These are phyloP conservation scores for Cladosporium sp. DNA, from an alignment of 2,329 filamentous ascomycete genomes.

Conservation along the genomic window DNA sequence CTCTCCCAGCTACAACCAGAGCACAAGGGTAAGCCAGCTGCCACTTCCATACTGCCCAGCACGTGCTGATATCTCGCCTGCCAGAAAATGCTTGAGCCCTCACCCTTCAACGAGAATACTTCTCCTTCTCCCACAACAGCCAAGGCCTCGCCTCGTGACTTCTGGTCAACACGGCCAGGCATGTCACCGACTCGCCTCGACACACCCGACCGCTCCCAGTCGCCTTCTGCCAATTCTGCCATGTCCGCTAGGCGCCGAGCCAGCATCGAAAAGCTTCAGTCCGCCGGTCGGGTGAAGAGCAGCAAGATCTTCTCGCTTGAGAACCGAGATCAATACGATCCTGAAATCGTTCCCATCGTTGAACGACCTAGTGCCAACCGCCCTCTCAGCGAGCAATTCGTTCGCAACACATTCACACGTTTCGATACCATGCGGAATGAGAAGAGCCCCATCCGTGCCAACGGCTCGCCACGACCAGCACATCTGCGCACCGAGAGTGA, in stretches of 20 bases:
- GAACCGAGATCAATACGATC: slow-evolving; percentile 89
- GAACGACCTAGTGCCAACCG: slow-evolving; percentile 70
- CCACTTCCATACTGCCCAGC: background rate
- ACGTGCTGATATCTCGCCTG: background rate
- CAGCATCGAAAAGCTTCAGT: slow-evolving; percentile 93
- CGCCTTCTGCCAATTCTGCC: slow-evolving; percentile 66
- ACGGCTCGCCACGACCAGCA: slow-evolving; percentile 25
- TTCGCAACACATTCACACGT: slow-evolving; percentile 66
- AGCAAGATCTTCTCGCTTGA: slow-evolving; percentile 95
- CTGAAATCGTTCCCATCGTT: slow-evolving; percentile 68
- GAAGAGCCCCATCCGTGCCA: slow-evolving; percentile 29
- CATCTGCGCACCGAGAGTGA: slow-evolving; percentile 54
- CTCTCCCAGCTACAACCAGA: slow-evolving; percentile 84
- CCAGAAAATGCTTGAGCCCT: slow-evolving; percentile 72
- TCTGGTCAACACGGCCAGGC: slow-evolving; percentile 76
- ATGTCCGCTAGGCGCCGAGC: slow-evolving; percentile 62
- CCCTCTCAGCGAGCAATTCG: slow-evolving; percentile 56
- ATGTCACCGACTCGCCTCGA: slow-evolving; percentile 65
- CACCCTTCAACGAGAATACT: slow-evolving; percentile 55
- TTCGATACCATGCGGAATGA: slow-evolving; percentile 45
- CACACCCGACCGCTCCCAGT: slow-evolving; percentile 43
- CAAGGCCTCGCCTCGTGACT: slow-evolving; percentile 70
- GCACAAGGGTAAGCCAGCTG: slow-evolving; percentile 56
- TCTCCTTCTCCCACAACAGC: slow-evolving; percentile 43
- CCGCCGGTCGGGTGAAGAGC: slow-evolving; percentile 92